Conservation (phyloP, 495 filamentous ascomycete species). For the Staphylotrichum longicolle region DNA sequence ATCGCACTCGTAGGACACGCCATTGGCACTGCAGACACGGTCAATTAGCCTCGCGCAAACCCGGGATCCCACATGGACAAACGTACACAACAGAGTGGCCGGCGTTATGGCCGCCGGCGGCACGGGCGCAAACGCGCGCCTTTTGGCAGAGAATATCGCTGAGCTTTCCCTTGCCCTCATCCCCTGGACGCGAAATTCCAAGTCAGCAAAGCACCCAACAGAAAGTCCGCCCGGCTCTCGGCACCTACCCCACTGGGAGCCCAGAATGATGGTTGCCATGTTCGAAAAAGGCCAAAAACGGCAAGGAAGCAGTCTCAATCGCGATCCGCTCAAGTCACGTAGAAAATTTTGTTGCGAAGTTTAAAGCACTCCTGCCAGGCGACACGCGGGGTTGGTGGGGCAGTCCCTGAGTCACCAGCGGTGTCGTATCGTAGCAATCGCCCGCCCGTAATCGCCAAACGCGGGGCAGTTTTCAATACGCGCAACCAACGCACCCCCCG, state of each 20-base stretch:
- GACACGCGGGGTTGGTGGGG: conserved; percentile 20
- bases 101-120: conserved; percentile 38
- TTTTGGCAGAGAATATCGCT: conserved; percentile 42
- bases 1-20: conserved; percentile 36
- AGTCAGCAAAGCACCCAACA: conserved; percentile 18
- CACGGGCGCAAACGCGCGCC: conserved; percentile 40
- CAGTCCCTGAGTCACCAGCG: conserved; percentile 18
- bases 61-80: conserved; percentile 52
- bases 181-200: conserved; percentile 37
- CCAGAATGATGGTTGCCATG: conserved; percentile 35
- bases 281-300: conserved; percentile 20
- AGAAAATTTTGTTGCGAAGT: conserved; percentile 21
- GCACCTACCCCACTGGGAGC: conserved; percentile 34
- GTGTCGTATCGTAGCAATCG: not conserved
- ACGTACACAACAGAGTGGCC: conserved; percentile 64
- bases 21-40: conserved; percentile 35
- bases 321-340: conserved; percentile 7
- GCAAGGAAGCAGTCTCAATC: conserved; percentile 16
- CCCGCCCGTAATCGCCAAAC: not conserved
- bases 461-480: conserved; percentile 7
- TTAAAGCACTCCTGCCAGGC: conserved; percentile 8
- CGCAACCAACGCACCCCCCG: too few species aligned
- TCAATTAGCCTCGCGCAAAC: conserved; percentile 15
- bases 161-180: conserved; percentile 51
- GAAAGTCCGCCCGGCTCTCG: conserved; percentile 1